Percentiles rank a stretch among this genome's conserved stretches.
Evolutionary conservation across 306 rosid species (phyloP).

Genomic region (Canavalia gladiata): DNA sequence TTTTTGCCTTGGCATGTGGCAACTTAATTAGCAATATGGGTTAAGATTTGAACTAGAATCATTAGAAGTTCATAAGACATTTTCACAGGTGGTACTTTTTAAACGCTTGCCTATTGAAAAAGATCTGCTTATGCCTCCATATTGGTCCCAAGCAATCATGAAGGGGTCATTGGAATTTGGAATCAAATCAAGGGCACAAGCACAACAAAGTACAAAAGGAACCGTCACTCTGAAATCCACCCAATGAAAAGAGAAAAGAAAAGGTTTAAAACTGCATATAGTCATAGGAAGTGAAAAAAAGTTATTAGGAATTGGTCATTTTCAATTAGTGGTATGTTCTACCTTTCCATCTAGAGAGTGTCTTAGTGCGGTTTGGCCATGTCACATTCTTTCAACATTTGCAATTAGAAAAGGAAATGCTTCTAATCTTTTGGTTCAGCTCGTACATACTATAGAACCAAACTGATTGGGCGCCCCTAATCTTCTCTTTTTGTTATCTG

Average conservation of each 20-base stretch:
- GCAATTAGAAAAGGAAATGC: constrained; percentile 27
- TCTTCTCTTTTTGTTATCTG: constrained; percentile 9
- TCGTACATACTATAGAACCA: constrained; percentile 27
- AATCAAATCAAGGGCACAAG: constrained; percentile 47
- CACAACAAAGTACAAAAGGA: constrained; percentile 41
- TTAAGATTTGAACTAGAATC: constrained; percentile 4
- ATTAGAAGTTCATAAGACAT: constrained; percentile 13
- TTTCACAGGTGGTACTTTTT: constrained; percentile 46
- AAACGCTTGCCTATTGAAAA: constrained; percentile 28
- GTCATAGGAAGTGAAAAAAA: constrained; percentile 47
- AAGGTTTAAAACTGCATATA: constrained; percentile 33
- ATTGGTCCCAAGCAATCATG: constrained; percentile 45
- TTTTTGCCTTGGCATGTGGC: neutral
- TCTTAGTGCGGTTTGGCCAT: constrained; percentile 49
- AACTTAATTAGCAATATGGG: constrained; percentile 1
- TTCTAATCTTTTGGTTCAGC: constrained; percentile 37
- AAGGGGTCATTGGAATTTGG: constrained; percentile 50
- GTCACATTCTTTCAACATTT: constrained; percentile 37
- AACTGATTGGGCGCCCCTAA: constrained; percentile 4
- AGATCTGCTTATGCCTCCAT: neutral
- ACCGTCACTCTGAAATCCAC: constrained; percentile 38
- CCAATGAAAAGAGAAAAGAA: constrained; percentile 48
- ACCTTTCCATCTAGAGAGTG: constrained; percentile 34
- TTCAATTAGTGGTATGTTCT: constrained; percentile 49
- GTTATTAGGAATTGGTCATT: constrained; percentile 64